These are phyloP conservation scores for Cnidoscolus chayamansa DNA, from an alignment of 441 rosid species.

Conservation along the genomic window DNA sequence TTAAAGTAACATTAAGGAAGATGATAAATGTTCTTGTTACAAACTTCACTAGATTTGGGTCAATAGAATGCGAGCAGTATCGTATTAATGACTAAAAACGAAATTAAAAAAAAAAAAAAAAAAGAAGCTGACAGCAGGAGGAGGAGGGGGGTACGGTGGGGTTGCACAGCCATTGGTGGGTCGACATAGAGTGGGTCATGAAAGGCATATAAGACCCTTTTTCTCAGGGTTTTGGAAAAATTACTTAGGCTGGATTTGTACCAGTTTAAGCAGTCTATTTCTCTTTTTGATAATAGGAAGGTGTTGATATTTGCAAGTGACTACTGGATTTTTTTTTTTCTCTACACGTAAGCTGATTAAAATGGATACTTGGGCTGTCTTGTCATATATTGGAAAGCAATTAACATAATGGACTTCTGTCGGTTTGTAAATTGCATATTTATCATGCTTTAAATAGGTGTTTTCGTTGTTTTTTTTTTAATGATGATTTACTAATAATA, in stretches of 20 bases:
- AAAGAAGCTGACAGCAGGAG: constrained; percentile 4
- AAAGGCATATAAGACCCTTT: background rate
- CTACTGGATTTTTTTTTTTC: constrained; percentile 5
- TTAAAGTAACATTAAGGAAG: constrained; percentile 27
- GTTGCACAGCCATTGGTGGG: background rate
- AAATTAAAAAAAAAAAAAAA: background rate
- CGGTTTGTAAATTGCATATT: background rate
- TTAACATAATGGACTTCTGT: background rate
- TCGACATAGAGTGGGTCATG: background rate
- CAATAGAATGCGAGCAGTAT: constrained; percentile 39
- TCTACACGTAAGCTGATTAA: background rate
- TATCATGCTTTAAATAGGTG: too few species aligned
- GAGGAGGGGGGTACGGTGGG: background rate
- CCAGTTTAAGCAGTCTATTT: background rate
- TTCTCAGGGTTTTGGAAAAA: constrained; percentile 21
- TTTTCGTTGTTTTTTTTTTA: too few species aligned
- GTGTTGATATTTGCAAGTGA: constrained; percentile 10
- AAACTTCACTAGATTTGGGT: constrained; percentile 38
- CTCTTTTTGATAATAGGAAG: constrained; percentile 14
- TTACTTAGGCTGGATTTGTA: background rate
- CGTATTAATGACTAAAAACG: constrained; percentile 5
- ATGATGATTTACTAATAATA: too few species aligned
- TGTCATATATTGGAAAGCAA: constrained; percentile 1
- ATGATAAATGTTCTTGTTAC: constrained; percentile 29
- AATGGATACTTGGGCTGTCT: constrained; percentile 10